Evolutionary conservation across 78 protist species (phyloP).

Genomic region (Dictyostelium brefeldianum): DNA sequence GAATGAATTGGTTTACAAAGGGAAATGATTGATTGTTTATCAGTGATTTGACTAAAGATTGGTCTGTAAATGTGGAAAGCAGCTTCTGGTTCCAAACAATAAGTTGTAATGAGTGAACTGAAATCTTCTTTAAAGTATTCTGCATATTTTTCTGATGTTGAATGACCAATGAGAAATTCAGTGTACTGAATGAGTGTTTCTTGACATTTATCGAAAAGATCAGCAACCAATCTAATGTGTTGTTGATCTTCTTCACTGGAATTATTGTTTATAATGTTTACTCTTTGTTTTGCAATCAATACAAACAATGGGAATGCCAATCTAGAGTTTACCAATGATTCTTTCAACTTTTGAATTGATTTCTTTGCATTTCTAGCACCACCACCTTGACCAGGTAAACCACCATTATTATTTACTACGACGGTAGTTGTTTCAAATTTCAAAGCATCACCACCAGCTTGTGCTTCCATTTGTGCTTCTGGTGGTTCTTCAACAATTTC

Average conservation of each 20-base stretch:
- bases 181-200: slow-evolving; percentile 78
- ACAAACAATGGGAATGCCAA: slow-evolving; percentile 59
- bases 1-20: slow-evolving; percentile 11
- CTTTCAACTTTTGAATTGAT: slow-evolving; percentile 53
- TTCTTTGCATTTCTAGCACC: slow-evolving; percentile 36
- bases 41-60: neutral
- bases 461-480: slow-evolving; percentile 64
- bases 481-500: slow-evolving; percentile 79
- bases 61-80: slow-evolving; percentile 66
- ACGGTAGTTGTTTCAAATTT: slow-evolving; percentile 19
- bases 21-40: neutral
- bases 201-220: slow-evolving; percentile 87
- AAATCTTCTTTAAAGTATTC: slow-evolving; percentile 32
- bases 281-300: slow-evolving; percentile 65
- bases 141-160: slow-evolving; percentile 11
- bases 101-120: neutral
- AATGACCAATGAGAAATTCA: slow-evolving; percentile 34
- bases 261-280: neutral
- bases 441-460: slow-evolving; percentile 87
- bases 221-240: slow-evolving; percentile 77
- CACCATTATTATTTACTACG: neutral
- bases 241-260: slow-evolving; percentile 13
- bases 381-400: neutral
- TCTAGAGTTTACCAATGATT: slow-evolving; percentile 32
- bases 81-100: slow-evolving; percentile 74